Percentiles rank a stretch among this genome's conserved stretches.
Evolutionary conservation across 768 basidiomycete species (phyloP).

Genomic region (Leccinum fibrillosum): DNA sequence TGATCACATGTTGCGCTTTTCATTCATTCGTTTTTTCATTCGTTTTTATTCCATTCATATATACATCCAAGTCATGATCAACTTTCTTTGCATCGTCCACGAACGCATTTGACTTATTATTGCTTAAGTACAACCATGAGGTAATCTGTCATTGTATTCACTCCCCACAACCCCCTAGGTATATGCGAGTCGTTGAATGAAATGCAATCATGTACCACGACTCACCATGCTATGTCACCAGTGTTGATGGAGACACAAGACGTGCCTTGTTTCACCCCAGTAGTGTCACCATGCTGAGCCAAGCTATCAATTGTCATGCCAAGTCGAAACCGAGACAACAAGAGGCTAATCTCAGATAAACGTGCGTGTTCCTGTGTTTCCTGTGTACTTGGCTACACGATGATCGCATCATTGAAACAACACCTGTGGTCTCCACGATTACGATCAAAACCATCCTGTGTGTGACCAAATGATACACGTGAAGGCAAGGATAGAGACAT

Average conservation of each 20-base stretch:
- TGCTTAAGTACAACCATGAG: slow-evolving; percentile 18
- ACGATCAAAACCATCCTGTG: neutral
- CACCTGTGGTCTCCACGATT: neutral
- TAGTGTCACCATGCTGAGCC: neutral
- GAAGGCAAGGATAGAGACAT: neutral
- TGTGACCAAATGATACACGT: neutral
- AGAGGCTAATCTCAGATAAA: neutral
- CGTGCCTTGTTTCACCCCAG: neutral
- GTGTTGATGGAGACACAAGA: neutral
- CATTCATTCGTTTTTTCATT: neutral
- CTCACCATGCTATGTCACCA: neutral
- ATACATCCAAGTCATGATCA: slow-evolving; percentile 16
- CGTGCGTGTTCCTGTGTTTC: neutral
- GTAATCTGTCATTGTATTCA: slow-evolving; percentile 27
- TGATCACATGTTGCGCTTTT: neutral
- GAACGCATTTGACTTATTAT: slow-evolving; percentile 17
- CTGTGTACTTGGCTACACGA: neutral
- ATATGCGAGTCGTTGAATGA: slow-evolving; percentile 10
- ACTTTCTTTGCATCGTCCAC: slow-evolving; percentile 17
- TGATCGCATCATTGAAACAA: neutral
- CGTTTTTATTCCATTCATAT: slow-evolving; percentile 24
- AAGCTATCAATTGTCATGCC: neutral
- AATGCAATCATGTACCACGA: slow-evolving; percentile 7
- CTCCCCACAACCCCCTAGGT: slow-evolving; percentile 7
- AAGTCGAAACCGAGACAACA: neutral